Evolutionary conservation across 2,329 filamentous ascomycete genomes (phyloP).

Genomic region (Trichoderma koningii): DNA sequence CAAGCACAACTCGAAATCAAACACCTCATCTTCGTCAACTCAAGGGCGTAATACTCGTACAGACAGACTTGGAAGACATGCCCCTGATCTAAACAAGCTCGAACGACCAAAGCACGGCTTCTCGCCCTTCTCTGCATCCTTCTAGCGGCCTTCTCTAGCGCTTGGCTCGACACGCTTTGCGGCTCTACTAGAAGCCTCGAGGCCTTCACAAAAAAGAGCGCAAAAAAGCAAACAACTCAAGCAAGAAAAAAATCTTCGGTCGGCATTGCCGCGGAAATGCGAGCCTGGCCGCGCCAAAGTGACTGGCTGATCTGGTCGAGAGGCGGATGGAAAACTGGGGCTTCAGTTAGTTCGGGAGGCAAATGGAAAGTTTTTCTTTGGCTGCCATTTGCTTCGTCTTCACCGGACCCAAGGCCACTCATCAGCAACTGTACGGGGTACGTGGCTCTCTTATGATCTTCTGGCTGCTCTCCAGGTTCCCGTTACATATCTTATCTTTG

Average conservation of each 20-base stretch:
- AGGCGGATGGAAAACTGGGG: conserved; percentile 15
- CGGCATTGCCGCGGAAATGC: conserved; percentile 23
- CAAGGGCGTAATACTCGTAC: not conserved
- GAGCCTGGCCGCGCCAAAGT: not conserved
- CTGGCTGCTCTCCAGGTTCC: too few species aligned
- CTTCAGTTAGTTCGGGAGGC: conserved; percentile 1
- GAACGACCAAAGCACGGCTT: not conserved
- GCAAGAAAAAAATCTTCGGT: not conserved
- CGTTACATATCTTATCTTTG: too few species aligned
- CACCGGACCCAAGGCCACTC: too few species aligned
- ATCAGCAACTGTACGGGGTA: too few species aligned
- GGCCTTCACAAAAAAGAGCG: not conserved
- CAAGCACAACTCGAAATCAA: too few species aligned
- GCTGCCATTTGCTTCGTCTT: not conserved
- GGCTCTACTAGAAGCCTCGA: not conserved
- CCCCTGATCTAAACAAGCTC: not conserved
- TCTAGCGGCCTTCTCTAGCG: conserved; percentile 25
- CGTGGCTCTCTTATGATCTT: too few species aligned
- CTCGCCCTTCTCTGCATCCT: conserved; percentile 13
- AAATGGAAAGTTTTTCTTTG: conserved; percentile 18
- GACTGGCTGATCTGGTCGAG: too few species aligned
- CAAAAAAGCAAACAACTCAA: not conserved
- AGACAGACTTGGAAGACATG: not conserved
- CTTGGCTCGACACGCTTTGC: conserved; percentile 13
- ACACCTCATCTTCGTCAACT: not conserved